Evolutionary conservation across 1,139 yeast species (phyloP).

Genomic region (Hemisphaericaspora xylofermentans): DNA sequence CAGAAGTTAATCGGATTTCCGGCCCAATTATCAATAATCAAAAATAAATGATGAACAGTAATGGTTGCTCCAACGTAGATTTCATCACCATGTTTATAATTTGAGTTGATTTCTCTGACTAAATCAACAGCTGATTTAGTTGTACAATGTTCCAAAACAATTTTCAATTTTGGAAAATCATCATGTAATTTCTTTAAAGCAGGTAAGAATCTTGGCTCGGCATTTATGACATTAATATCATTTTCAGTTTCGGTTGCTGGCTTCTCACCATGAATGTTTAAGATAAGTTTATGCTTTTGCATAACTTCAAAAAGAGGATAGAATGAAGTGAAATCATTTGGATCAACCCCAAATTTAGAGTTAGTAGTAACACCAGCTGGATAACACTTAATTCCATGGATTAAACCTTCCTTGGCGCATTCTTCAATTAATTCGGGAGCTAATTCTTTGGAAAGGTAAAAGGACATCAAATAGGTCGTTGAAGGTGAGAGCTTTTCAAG

Average conservation of each 20-base stretch:
- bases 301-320: conserved; percentile 88
- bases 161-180: conserved; percentile 84
- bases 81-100: conserved; percentile 38
- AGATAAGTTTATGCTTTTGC: conserved; percentile 72
- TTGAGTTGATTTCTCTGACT: conserved; percentile 65
- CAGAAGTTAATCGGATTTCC: conserved; percentile 94
- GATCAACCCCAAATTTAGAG: conserved; percentile 89
- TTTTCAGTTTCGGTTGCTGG: conserved; percentile 56
- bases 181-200: conserved; percentile 74
- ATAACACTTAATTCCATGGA: conserved; percentile 88
- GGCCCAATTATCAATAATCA: conserved; percentile 94
- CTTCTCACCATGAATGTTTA: conserved; percentile 94
- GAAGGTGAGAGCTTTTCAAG: conserved; percentile 71
- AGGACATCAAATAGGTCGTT: conserved; percentile 88
- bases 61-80: conserved; percentile 84
- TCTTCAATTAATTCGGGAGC: conserved; percentile 81
- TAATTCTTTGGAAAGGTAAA: conserved; percentile 72
- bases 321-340: conserved; percentile 82
- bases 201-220: conserved; percentile 92
- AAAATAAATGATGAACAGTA: conserved; percentile 89
- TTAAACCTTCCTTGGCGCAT: conserved; percentile 72
- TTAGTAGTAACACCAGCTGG: conserved; percentile 99
- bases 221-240: conserved; percentile 83
- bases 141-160: conserved; percentile 93
- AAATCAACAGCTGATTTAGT: conserved; percentile 83